A percentile compares a stretch with the other conserved stretches of the same genome.
Conservation (phyloP, 306 rosid genomes). For the Medicago arabica region DNA sequence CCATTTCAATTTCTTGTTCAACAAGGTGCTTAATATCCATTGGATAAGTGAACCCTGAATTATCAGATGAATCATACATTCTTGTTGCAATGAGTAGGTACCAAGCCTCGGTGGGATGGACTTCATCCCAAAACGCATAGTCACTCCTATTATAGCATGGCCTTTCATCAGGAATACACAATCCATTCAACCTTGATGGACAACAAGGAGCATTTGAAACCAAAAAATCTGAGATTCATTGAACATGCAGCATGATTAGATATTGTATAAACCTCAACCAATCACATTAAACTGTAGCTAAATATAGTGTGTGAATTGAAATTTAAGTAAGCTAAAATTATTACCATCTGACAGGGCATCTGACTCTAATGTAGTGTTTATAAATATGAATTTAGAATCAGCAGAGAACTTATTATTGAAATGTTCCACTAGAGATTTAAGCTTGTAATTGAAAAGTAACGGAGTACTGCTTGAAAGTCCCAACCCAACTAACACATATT, state of each 20-base stretch:
- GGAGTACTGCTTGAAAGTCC: constrained; percentile 59
- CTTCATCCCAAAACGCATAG: constrained; percentile 57
- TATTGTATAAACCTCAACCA: background rate
- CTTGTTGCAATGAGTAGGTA: constrained; percentile 39
- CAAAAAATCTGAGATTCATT: constrained; percentile 48
- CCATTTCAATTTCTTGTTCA: constrained; percentile 25
- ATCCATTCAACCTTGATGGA: constrained; percentile 8
- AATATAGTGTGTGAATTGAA: background rate
- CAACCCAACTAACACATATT: constrained; percentile 56
- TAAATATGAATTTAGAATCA: constrained; percentile 49
- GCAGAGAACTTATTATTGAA: constrained; percentile 32
- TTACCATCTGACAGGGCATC: background rate
- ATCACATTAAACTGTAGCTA: background rate
- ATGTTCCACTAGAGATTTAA: constrained; percentile 47
- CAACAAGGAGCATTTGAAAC: constrained; percentile 49
- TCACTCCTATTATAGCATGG: constrained; percentile 57
- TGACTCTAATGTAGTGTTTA: constrained; percentile 23
- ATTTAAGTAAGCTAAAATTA: background rate
- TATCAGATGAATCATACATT: background rate
- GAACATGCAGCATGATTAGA: constrained; percentile 23
- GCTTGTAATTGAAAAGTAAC: constrained; percentile 42
- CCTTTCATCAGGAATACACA: constrained; percentile 36
- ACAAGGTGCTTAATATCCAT: constrained; percentile 36
- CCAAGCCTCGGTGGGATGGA: constrained; percentile 51
- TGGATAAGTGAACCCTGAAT: constrained; percentile 39